Conservation (phyloP, 2,329 filamentous ascomycete genomes). For the Fusarium armeniacum region DNA sequence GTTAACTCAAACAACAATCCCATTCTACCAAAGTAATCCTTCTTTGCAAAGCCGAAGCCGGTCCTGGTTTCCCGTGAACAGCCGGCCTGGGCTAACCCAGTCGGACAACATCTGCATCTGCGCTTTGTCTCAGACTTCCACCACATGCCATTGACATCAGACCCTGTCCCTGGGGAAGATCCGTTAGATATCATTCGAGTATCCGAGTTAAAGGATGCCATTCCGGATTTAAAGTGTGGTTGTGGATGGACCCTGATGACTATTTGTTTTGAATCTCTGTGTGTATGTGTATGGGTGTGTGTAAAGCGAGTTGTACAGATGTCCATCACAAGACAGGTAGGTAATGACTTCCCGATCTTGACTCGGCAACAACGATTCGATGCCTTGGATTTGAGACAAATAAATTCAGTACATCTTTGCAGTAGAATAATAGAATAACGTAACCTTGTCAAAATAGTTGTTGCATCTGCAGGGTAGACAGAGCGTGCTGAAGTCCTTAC, state of each 20-base stretch:
- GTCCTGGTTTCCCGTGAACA: conserved; percentile 25
- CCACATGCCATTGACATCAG: conserved; percentile 43
- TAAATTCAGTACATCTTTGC: too few species aligned
- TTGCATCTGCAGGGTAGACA: background rate
- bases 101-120: conserved; percentile 6
- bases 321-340: conserved; percentile 13
- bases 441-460: background rate
- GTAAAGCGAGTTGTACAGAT: background rate
- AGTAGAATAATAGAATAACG: background rate
- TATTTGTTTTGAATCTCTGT: background rate
- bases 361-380: background rate
- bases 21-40: background rate
- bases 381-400: background rate
- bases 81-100: conserved; percentile 16
- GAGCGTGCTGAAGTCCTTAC: background rate
- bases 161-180: conserved; percentile 36
- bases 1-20: conserved; percentile 11
- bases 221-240: conserved; percentile 23
- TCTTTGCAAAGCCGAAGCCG: conserved; percentile 18
- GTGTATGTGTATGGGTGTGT: too few species aligned
- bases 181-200: conserved; percentile 3
- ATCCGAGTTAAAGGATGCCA: conserved; percentile 5
- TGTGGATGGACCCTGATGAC: conserved; percentile 44
- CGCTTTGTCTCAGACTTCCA: conserved; percentile 38
- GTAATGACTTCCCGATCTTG: background rate